Conservation (phyloP, 176 grass and related monocot genomes). For the Aechmea fasciata region DNA sequence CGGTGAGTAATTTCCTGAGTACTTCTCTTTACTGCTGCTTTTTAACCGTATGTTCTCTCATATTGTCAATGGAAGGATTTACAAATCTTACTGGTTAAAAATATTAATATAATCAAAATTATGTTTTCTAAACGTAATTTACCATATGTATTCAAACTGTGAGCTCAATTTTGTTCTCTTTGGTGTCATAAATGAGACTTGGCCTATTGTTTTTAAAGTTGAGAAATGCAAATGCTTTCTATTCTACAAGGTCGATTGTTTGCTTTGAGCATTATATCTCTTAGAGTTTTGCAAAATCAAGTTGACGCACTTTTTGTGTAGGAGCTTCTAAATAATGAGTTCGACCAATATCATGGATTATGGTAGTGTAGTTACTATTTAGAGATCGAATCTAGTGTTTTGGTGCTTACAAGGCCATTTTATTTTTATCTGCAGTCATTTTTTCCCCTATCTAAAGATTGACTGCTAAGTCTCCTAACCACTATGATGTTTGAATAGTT, state of each 20-base stretch:
- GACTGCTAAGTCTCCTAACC: no score
- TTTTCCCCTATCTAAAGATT: no score
- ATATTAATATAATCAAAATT: background rate
- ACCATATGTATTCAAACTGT: background rate
- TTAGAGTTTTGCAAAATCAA: background rate
- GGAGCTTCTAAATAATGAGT: no score
- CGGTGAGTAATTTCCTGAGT: slow-evolving; percentile 40
- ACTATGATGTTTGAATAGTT: no score
- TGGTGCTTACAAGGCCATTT: no score
- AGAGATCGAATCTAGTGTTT: no score
- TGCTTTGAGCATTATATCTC: no score
- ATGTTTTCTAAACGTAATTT: background rate
- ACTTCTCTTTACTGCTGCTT: background rate
- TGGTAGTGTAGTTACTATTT: no score
- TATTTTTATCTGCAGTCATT: no score
- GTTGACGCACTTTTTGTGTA: background rate
- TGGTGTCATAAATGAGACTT: background rate
- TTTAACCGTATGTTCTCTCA: background rate
- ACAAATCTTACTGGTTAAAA: slow-evolving; percentile 1
- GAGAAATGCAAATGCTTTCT: background rate
- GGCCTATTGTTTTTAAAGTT: background rate
- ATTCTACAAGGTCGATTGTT: background rate
- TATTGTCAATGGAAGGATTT: slow-evolving; percentile 7
- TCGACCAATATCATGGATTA: no score
- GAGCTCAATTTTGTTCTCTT: background rate